Evolutionary conservation across 768 basidiomycete species (phyloP).

Genomic region (Boletus sp.): DNA sequence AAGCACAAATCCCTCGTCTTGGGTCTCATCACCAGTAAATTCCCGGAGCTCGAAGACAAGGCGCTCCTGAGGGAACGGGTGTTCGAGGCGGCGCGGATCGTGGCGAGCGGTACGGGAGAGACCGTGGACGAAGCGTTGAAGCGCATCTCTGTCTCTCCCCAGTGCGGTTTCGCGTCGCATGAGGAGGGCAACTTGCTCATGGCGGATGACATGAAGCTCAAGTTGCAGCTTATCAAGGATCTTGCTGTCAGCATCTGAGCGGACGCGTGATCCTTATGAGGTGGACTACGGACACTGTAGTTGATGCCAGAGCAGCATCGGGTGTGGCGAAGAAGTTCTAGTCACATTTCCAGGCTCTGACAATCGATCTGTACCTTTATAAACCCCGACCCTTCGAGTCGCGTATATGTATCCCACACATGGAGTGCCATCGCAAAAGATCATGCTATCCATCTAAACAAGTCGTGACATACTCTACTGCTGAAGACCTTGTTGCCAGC

Average conservation of each 20-base stretch:
- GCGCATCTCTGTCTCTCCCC: slow-evolving; percentile 46
- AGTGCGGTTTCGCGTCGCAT: slow-evolving; percentile 52
- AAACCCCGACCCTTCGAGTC: background rate
- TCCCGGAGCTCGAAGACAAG: slow-evolving; percentile 42
- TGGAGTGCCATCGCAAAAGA: background rate
- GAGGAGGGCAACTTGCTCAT: slow-evolving; percentile 42
- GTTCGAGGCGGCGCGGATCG: slow-evolving; percentile 40
- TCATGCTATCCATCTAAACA: background rate
- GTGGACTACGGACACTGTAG: background rate
- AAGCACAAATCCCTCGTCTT: slow-evolving; percentile 40
- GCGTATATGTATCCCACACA: background rate
- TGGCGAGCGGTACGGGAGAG: slow-evolving; percentile 39
- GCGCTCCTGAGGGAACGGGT: slow-evolving; percentile 40
- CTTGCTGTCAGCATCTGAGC: slow-evolving; percentile 39
- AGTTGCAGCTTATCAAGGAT: slow-evolving; percentile 31
- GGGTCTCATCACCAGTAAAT: slow-evolving; percentile 44
- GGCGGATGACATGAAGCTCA: slow-evolving; percentile 36
- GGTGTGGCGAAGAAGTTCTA: too few relatives aligned
- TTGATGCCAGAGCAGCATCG: too few relatives aligned
- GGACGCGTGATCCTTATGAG: slow-evolving; percentile 12
- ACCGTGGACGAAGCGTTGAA: slow-evolving; percentile 37
- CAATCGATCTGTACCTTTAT: background rate
- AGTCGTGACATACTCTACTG: background rate
- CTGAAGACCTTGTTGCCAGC: background rate
- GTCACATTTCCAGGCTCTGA: background rate